Evolutionary conservation across 129 eudicot genomes (phyloP).

Genomic region (Ambrosia artemisiifolia): DNA sequence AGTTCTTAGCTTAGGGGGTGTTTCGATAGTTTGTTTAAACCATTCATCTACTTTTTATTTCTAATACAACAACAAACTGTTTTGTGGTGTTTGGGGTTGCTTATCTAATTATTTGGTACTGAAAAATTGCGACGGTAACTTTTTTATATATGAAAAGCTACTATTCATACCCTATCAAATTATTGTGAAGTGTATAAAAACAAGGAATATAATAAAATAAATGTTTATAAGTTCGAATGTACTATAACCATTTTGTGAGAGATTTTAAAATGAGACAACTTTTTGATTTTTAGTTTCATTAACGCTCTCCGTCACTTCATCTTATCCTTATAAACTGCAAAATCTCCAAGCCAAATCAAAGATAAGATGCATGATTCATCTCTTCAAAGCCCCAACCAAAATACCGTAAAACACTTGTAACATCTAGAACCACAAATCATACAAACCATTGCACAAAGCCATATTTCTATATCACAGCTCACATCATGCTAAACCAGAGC

Average conservation of each 20-base stretch:
- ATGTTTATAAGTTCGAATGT: too few relatives aligned
- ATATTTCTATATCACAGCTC: background rate
- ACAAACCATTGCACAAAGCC: background rate
- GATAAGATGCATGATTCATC: background rate
- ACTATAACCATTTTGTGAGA: too few relatives aligned
- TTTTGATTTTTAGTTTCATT: background rate
- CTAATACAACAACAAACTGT: background rate
- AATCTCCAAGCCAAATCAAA: background rate
- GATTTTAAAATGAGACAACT: too few relatives aligned
- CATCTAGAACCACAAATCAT: conserved; percentile 4
- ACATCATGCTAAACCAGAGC: background rate
- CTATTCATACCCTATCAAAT: too few relatives aligned
- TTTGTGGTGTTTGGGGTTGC: background rate
- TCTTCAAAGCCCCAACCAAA: background rate
- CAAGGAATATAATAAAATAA: too few relatives aligned
- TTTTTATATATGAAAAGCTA: too few relatives aligned
- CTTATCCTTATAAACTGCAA: background rate
- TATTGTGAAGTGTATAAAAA: too few relatives aligned
- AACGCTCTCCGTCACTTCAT: background rate
- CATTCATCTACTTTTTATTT: background rate
- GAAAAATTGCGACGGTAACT: too few relatives aligned
- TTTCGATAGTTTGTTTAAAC: background rate
- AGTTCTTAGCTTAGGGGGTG: conserved; percentile 5
- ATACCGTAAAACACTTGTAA: background rate
- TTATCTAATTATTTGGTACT: background rate